Conservation (phyloP, 2,329 filamentous ascomycete genomes). For the Arthrinium phaeospermum region DNA sequence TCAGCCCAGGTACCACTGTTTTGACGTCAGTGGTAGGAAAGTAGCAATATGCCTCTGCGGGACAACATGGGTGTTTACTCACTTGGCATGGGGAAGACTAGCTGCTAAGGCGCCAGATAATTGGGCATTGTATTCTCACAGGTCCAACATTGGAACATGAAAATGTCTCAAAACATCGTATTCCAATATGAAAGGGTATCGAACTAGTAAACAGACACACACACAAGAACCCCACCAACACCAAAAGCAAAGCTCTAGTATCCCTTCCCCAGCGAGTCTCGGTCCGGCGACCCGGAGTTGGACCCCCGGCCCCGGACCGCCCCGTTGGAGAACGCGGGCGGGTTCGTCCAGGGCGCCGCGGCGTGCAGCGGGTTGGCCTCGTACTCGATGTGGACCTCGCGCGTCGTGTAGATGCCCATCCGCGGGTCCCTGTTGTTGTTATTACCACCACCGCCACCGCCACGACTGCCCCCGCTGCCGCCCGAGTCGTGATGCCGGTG, state of each 20-base stretch:
- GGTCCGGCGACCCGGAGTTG: background rate
- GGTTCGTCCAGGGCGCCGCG: slow-evolving; percentile 7
- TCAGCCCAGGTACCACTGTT: no score
- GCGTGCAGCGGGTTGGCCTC: slow-evolving; percentile 10
- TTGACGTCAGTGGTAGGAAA: no score
- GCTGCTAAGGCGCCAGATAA: no score
- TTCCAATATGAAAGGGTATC: slow-evolving; percentile 8
- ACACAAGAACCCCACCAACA: background rate
- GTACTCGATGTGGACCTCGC: slow-evolving; percentile 16
- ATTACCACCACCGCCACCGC: background rate
- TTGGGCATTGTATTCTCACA: background rate
- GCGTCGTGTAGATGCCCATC: slow-evolving; percentile 18
- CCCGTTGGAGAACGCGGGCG: background rate
- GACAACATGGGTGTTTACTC: no score
- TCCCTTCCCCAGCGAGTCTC: background rate
- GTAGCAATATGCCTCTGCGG: no score
- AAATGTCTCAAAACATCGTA: background rate
- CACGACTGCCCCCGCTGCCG: background rate
- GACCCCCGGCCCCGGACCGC: background rate
- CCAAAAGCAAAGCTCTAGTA: background rate
- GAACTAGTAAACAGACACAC: background rate
- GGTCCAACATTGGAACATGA: background rate
- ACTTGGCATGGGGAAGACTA: no score
- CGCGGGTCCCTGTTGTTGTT: background rate
- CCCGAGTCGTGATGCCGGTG: background rate